These are phyloP conservation scores for Boletus vinaceobasis DNA, from an alignment of 768 basidiomycete species.

Conservation along the genomic window DNA sequence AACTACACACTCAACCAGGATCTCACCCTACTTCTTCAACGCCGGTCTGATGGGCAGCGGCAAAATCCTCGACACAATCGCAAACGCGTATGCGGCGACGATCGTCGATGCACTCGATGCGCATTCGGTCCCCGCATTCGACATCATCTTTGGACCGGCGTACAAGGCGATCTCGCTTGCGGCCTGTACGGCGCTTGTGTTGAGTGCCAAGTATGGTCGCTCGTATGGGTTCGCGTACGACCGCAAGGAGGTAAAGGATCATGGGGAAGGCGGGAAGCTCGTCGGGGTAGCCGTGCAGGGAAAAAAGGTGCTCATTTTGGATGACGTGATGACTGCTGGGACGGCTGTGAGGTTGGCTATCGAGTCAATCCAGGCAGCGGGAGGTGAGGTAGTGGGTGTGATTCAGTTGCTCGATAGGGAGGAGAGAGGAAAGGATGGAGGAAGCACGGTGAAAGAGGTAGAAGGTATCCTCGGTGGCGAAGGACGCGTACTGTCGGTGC, in stretches of 20 bases:
- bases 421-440: constrained; percentile 43
- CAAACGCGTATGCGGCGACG: constrained; percentile 79
- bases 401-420: constrained; percentile 76
- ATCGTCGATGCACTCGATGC: constrained; percentile 50
- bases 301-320: constrained; percentile 81
- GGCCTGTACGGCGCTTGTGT: constrained; percentile 72
- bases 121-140: constrained; percentile 45
- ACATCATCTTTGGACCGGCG: constrained; percentile 92
- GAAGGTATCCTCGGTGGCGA: constrained; percentile 64
- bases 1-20: constrained; percentile 36
- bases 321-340: constrained; percentile 95
- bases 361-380: constrained; percentile 60
- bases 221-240: constrained; percentile 86
- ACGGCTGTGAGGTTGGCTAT: constrained; percentile 86
- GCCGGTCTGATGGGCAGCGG: constrained; percentile 86
- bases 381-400: constrained; percentile 85
- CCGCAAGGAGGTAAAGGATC: constrained; percentile 92
- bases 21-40: constrained; percentile 97
- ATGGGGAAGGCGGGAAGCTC: constrained; percentile 91
- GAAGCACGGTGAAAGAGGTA: constrained; percentile 81
- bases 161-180: constrained; percentile 98
- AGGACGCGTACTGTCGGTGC: constrained; percentile 71
- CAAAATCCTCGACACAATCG: constrained; percentile 70
- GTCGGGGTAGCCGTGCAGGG: constrained; percentile 85
- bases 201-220: constrained; percentile 62